These are phyloP conservation scores for Suhomyces canberraensis DNA, from an alignment of 805 yeast species.

Conservation along the genomic window DNA sequence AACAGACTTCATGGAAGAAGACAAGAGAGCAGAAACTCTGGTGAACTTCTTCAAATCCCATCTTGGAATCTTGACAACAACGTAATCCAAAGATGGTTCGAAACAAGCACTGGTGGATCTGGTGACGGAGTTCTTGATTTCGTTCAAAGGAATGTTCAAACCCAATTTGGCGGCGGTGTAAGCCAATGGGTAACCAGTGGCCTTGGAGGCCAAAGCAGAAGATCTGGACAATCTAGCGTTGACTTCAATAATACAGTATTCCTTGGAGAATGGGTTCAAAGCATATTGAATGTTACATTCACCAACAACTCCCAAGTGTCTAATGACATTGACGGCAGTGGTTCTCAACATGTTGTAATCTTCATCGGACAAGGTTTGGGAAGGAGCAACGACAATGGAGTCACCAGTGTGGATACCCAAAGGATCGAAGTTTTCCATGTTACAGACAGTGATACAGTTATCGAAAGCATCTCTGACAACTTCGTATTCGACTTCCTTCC, in stretches of 20 bases:
- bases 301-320: constrained; percentile 98
- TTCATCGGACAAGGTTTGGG: constrained; percentile 94
- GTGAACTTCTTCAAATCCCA: constrained; percentile 98
- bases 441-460: constrained; percentile 98
- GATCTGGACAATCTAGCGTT: constrained; percentile 97
- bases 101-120: constrained; percentile 93
- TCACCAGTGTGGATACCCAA: constrained; percentile 99
- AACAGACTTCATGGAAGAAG: constrained; percentile 96
- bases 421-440: constrained; percentile 99
- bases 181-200: constrained; percentile 97
- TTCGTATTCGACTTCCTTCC: constrained; percentile 99
- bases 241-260: constrained; percentile 96
- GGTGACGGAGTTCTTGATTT: constrained; percentile 90
- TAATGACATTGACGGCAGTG: constrained; percentile 93
- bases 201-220: constrained; percentile 98
- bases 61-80: constrained; percentile 96
- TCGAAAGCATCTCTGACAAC: constrained; percentile 97
- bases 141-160: constrained; percentile 85
- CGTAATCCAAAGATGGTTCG: constrained; percentile 95
- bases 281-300: constrained; percentile 99
- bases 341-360: constrained; percentile 98
- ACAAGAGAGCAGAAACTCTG: constrained; percentile 80
- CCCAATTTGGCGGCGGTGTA: constrained; percentile 97
- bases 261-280: constrained; percentile 86
- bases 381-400: constrained; percentile 97